Evolutionary conservation across 495 filamentous ascomycete species (phyloP).

Genomic region (Glonium stellatum): DNA sequence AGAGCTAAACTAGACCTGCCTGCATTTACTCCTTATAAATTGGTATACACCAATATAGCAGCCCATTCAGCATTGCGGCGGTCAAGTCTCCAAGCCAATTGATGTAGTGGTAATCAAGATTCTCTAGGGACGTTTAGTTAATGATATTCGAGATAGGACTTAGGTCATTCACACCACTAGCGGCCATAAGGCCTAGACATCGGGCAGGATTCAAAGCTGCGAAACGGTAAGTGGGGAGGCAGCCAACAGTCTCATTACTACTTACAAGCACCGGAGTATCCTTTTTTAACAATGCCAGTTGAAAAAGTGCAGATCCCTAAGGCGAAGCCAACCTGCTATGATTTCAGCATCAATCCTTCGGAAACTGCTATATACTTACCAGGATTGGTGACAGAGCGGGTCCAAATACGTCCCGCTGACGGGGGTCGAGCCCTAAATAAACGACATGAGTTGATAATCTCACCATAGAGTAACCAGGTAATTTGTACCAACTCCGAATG

Average conservation of each 20-base stretch:
- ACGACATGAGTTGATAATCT: no score
- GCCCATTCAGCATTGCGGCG: conserved; percentile 17
- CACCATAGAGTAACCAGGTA: no score
- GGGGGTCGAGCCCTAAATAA: conserved; percentile 45
- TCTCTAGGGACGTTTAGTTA: background rate
- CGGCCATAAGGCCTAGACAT: conserved; percentile 25
- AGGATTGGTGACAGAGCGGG: conserved; percentile 46
- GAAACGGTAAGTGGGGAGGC: background rate
- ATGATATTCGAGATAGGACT: no score
- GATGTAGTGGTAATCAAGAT: conserved; percentile 21
- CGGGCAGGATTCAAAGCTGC: conserved; percentile 23
- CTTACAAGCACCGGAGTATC: conserved; percentile 41
- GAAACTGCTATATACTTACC: no score
- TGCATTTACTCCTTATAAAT: conserved; percentile 15
- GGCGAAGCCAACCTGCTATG: conserved; percentile 39
- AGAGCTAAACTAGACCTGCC: background rate
- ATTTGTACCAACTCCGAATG: conserved; percentile 39
- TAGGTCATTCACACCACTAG: conserved; percentile 5
- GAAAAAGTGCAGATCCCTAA: conserved; percentile 44
- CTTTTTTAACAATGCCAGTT: conserved; percentile 40
- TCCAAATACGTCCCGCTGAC: conserved; percentile 47
- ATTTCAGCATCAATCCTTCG: no score
- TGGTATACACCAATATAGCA: conserved; percentile 22
- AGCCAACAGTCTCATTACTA: background rate
- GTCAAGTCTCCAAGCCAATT: conserved; percentile 24